Percentiles rank a stretch among this genome's conserved stretches.
Evolutionary conservation across 2,329 filamentous ascomycete genomes (phyloP).

Genomic region (Penicillium sp.): DNA sequence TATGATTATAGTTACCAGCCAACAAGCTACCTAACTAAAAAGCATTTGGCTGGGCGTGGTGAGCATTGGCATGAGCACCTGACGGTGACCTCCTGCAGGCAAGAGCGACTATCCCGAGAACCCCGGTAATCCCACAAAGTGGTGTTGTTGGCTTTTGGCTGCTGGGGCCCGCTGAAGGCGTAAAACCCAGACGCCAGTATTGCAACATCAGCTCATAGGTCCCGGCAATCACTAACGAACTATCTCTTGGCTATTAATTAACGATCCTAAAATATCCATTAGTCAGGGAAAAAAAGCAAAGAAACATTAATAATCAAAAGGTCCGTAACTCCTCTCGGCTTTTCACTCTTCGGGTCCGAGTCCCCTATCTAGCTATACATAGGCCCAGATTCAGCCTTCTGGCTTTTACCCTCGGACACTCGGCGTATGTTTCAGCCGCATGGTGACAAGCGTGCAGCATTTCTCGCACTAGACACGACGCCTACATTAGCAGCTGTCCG

Average conservation of each 20-base stretch:
- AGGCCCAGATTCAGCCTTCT: neutral
- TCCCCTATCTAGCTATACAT: neutral
- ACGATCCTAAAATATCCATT: neutral
- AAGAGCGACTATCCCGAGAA: neutral
- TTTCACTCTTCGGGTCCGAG: constrained; percentile 2
- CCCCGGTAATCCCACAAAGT: neutral
- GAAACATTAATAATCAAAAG: neutral
- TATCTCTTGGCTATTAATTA: neutral
- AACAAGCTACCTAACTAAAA: neutral
- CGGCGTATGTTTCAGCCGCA: constrained; percentile 5
- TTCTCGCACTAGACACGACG: constrained; percentile 3
- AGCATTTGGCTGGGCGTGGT: neutral
- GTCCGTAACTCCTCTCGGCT: neutral
- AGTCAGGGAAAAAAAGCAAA: neutral
- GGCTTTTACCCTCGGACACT: neutral
- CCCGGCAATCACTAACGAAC: neutral
- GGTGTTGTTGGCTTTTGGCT: neutral
- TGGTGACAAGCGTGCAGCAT: neutral
- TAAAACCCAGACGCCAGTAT: neutral
- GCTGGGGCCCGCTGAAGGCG: neutral
- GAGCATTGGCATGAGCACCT: constrained; percentile 4
- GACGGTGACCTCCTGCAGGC: neutral
- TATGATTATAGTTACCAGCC: neutral
- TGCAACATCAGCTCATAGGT: constrained; percentile 7
- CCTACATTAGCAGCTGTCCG: neutral